Conservation (phyloP, 1,139 yeast species). For the Candida sanyaensis region DNA sequence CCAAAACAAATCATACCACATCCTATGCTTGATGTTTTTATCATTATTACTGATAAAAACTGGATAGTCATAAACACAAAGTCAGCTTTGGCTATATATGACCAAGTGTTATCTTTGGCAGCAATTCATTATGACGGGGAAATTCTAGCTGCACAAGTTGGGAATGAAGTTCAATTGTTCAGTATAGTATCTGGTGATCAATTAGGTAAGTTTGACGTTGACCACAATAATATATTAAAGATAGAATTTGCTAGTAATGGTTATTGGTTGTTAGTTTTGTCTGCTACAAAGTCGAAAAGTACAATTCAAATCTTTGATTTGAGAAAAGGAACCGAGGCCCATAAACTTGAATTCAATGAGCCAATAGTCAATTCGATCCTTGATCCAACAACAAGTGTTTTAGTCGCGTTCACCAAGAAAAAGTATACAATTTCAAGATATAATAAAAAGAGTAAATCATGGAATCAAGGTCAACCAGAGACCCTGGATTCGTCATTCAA, state of each 20-base stretch:
- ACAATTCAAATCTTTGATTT: conserved; percentile 56
- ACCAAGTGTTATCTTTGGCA: conserved; percentile 16
- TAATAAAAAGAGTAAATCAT: conserved; percentile 45
- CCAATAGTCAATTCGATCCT: conserved; percentile 29
- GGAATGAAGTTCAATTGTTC: conserved; percentile 12
- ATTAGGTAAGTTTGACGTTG: conserved; percentile 33
- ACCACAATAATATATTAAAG: conserved; percentile 16
- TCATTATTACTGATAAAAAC: conserved; percentile 4
- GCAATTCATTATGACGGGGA: conserved; percentile 70
- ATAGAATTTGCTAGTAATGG: conserved; percentile 68
- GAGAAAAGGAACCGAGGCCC: conserved; percentile 43
- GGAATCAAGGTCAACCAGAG: conserved; percentile 24
- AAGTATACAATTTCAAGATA: conserved; percentile 30
- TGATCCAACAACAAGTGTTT: conserved; percentile 48
- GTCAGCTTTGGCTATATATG: conserved; percentile 2
- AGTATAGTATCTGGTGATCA: conserved; percentile 31
- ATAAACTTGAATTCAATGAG: conserved; percentile 25
- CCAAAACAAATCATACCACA: conserved; percentile 7
- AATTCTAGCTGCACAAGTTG: conserved; percentile 51
- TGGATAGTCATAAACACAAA: conserved; percentile 8
- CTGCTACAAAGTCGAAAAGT: conserved; percentile 16
- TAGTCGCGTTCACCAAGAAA: conserved; percentile 23
- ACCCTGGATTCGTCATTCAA: conserved; percentile 14
- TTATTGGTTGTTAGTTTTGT: conserved; percentile 55
- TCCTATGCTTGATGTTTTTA: conserved; percentile 13